Evolutionary conservation across 2,329 filamentous ascomycete genomes (phyloP).

Genomic region (Pseudonectria foliicola): DNA sequence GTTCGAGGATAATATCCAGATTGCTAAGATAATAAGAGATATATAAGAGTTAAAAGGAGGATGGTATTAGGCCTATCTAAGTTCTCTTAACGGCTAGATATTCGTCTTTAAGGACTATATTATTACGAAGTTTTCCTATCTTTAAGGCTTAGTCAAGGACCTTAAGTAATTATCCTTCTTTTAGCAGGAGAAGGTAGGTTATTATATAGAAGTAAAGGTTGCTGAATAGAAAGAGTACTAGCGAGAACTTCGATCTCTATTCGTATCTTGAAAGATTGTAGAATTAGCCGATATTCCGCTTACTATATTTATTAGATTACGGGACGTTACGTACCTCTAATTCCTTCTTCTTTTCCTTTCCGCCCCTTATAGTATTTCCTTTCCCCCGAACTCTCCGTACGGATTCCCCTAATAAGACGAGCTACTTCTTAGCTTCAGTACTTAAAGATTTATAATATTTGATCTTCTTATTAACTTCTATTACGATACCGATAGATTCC

Average conservation of each 20-base stretch:
- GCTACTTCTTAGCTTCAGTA: too few relatives aligned
- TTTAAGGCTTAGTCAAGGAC: conserved; percentile 6
- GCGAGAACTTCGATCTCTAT: conserved; percentile 5
- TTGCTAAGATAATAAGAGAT: conserved; percentile 9
- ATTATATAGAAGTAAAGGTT: conserved; percentile 9
- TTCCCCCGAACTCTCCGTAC: too few relatives aligned
- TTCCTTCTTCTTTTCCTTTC: too few relatives aligned
- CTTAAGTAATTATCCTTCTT: conserved; percentile 10
- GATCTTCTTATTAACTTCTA: too few relatives aligned
- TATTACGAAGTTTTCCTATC: conserved; percentile 9
- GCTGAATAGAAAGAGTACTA: conserved; percentile 10
- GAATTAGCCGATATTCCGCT: too few relatives aligned
- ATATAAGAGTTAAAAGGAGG: conserved; percentile 14
- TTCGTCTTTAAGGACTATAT: conserved; percentile 16
- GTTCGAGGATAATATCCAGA: conserved; percentile 7
- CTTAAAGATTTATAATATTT: too few relatives aligned
- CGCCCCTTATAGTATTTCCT: too few relatives aligned
- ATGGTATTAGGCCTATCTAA: conserved; percentile 16
- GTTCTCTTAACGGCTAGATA: conserved; percentile 13
- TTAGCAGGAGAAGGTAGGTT: conserved; percentile 6
- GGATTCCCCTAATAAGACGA: too few relatives aligned
- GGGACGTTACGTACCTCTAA: too few relatives aligned
- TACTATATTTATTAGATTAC: too few relatives aligned
- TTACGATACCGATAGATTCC: too few relatives aligned
- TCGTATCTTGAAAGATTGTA: background rate